A percentile compares a stretch with the other conserved stretches of the same genome.
Conservation (phyloP, 2,329 filamentous ascomycete genomes). For the Fusarium chlamydosporum region DNA sequence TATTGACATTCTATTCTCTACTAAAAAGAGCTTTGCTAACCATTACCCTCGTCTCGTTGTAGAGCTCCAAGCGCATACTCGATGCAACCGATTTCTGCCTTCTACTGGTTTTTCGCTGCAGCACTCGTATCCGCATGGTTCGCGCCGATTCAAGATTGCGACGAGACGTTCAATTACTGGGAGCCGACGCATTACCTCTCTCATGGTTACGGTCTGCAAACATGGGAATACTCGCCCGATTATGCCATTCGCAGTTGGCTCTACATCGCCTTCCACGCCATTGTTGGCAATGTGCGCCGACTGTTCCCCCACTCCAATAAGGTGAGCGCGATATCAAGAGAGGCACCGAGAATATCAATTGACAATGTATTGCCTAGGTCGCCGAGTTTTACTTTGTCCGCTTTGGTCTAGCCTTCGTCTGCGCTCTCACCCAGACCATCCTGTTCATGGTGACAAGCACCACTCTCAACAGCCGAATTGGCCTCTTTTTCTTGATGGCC, state of each 20-base stretch:
- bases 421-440: constrained; percentile 84
- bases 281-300: constrained; percentile 75
- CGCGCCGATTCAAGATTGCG: constrained; percentile 96
- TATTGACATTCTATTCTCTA: constrained; percentile 43
- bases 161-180: constrained; percentile 99
- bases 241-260: constrained; percentile 97
- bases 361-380: constrained; percentile 56
- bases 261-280: constrained; percentile 85
- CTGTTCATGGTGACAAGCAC: constrained; percentile 83
- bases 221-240: constrained; percentile 97
- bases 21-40: constrained; percentile 25
- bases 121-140: constrained; percentile 83
- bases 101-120: constrained; percentile 82
- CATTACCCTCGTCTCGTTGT: constrained; percentile 4
- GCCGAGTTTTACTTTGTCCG: constrained; percentile 91
- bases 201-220: constrained; percentile 94
- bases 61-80: constrained; percentile 68
- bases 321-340: constrained; percentile 52
- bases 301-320: constrained; percentile 74
- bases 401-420: constrained; percentile 78
- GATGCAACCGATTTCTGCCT: constrained; percentile 80
- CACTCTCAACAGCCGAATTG: constrained; percentile 85
- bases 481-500: constrained; percentile 84
- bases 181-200: constrained; percentile 95
- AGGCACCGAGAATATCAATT: constrained; percentile 5